Base-by-base conservation (phyloP, 371 early-diverging fungal genomes). In the Coemansia sp. region DNA sequence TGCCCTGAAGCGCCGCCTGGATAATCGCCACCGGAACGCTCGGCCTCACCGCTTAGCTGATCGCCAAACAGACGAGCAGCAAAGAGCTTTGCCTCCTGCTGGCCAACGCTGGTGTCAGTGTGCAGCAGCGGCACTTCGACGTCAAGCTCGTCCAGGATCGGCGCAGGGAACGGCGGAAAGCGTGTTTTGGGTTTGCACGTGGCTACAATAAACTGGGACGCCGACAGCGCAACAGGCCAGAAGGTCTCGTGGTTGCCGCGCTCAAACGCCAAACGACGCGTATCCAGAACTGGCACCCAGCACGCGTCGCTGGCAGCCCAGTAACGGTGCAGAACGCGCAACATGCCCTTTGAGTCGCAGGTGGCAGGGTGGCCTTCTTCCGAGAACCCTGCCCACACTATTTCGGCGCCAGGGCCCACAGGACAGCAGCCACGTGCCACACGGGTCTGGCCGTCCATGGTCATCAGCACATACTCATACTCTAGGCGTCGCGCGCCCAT, bases 331-430 rank as follows among this genome's bases (percentile, higher is more conserved):
- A 75, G 66, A 18, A 70, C 58, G 37, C 65, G 68, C 57, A 58
- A 21, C 33, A 47, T 20, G 30, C 78, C 79, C 75, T 86, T 88
- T 42, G 78, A 79, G 55, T 79, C 80, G 59, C 75, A 80, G 3
- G 48, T 52, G 7, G 75, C 72, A 12, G 80, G 80, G 25, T 79
- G 80, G 48, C 88, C 88, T 7, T 86, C 82, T 53, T 92, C 91
- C 14, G 94, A 90, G 65, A 95, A 93, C 5, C 94, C 95, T 4
- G 87, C 69, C 97, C 97, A 96, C 5, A 78, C 79, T n/a, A 96
- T 67, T 20, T 80, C 78, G 18, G 87, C 80, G 2, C 84, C 78
- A 4, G 86, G 86, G 2, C 89, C 80, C 4, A 94, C 66, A 7
- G 94, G 91, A 4, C 95, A 72, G 4, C 62, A 44, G 20, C 85